Conservation (phyloP, 345 rosid genomes). For the Reutealis trisperma region DNA sequence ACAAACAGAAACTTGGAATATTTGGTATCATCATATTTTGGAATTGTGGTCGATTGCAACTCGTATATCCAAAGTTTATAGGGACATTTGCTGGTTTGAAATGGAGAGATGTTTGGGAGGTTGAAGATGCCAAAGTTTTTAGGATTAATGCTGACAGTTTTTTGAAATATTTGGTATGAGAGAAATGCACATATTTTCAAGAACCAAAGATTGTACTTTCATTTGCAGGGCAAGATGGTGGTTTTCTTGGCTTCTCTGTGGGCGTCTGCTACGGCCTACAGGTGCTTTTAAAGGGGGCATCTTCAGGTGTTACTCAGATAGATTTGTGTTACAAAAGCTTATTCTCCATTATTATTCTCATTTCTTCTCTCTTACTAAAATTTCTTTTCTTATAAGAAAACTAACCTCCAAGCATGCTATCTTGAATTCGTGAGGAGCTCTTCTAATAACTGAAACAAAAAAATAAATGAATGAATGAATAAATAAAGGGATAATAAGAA, state of each 20-base stretch:
- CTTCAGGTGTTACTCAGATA: not conserved
- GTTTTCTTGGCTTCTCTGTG: not conserved
- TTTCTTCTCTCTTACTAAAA: not conserved
- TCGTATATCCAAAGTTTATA: not conserved
- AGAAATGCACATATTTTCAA: not conserved
- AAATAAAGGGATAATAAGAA: constrained; percentile 3
- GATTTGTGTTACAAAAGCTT: not conserved
- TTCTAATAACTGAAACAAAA: constrained; percentile 69
- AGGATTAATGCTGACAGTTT: not conserved
- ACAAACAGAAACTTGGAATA: not conserved
- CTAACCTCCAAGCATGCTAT: constrained; percentile 92
- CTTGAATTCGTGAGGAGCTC: constrained; percentile 99
- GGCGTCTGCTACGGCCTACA: not conserved
- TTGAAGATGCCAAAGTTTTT: not conserved
- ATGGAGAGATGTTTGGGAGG: not conserved
- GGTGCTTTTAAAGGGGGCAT: not conserved
- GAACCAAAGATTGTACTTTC: not conserved
- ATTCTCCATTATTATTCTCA: not conserved
- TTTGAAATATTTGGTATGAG: not conserved
- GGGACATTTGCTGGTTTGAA: not conserved
- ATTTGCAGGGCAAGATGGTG: not conserved
- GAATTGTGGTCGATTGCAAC: not conserved
- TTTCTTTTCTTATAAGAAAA: not conserved
- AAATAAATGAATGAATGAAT: not conserved
- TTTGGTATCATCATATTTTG: not conserved